Evolutionary conservation across 305 asterid species (phyloP), one percentile per base, ranked within the genome.

Genomic region (Solanum hybrid): DNA sequence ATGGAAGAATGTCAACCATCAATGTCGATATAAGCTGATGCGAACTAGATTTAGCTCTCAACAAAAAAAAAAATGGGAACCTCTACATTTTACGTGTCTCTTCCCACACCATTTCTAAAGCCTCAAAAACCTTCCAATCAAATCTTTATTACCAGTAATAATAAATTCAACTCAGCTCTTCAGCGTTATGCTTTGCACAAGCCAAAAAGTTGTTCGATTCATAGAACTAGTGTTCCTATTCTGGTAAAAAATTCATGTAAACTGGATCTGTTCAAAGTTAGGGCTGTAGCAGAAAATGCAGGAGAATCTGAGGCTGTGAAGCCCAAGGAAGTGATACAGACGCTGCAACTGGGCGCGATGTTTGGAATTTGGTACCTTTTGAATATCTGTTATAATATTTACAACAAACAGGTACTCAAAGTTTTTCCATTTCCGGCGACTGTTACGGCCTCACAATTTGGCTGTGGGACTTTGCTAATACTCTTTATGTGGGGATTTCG

Each of bases 371-470:
- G 98, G 99, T 97, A 96, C 90, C 51, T 92, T 69, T 90, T 96
- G 90, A 96, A 96, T 91, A 95, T 95, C 36, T 94, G 90, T 93
- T 96, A 95, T 98, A 96, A 96, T 94, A 95, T 96, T 90, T 95
- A 88, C 93, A 96, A 96, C 88, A 95, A 96, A 90, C 99, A 96
- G 95, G 98, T 97, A 88, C 89, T 97, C 89, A 96, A 96, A 95
- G 95, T 91, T 40, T 96, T 78, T 91, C 97, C 97, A 13, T 95
- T 90, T 88, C 97, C 99, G 37, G 95, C 98, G 51, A 96, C 98
- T 3, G 93, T 96, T 87, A 94, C 98, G 2, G 97, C 98, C 31
- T 95, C 95, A 71, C 99, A 96, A 90, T 94, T 94, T 79, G 97
- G 97, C 29, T 96, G 99, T 87, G 99, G 99, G 76, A 93, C 97